These are phyloP conservation scores for Straminergon stramineum DNA, from an alignment of 225 moss, liverwort and hornwort species.

Conservation along the genomic window DNA sequence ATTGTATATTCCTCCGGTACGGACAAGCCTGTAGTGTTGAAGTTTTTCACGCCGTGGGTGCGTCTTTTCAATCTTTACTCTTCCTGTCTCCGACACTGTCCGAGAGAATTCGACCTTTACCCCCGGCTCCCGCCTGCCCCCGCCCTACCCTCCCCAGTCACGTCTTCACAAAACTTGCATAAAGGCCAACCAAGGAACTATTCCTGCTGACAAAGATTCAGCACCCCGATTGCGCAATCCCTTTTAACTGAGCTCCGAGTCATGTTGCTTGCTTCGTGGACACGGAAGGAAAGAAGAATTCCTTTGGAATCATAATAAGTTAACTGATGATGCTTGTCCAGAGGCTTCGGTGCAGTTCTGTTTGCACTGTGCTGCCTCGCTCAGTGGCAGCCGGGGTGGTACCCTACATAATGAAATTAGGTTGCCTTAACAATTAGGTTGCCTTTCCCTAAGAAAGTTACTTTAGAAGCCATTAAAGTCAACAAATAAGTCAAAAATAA, in stretches of 20 bases:
- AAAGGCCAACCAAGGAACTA: not conserved
- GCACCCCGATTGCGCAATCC: constrained; percentile 23
- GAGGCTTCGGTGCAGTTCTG: not conserved
- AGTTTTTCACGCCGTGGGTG: not conserved
- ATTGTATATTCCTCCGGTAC: constrained; percentile 24
- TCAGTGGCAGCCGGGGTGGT: not conserved
- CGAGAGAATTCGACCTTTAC: not conserved
- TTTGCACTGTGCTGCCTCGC: not conserved
- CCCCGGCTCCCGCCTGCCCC: not conserved
- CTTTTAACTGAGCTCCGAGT: not conserved
- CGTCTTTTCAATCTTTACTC: not conserved
- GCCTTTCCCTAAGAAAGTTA: no score
- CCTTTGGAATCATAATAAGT: not conserved
- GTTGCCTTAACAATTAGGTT: no score
- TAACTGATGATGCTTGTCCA: not conserved
- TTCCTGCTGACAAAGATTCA: constrained; percentile 38
- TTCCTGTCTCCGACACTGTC: constrained; percentile 5
- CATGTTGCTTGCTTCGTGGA: not conserved
- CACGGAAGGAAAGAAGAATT: not conserved
- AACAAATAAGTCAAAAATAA: no score
- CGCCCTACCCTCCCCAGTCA: not conserved
- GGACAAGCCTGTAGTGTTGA: not conserved
- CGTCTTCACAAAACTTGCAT: not conserved
- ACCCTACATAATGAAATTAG: no score
- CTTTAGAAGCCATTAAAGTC: no score